Conservation (phyloP, 805 yeast genomes). For the Starmerella apicola region DNA sequence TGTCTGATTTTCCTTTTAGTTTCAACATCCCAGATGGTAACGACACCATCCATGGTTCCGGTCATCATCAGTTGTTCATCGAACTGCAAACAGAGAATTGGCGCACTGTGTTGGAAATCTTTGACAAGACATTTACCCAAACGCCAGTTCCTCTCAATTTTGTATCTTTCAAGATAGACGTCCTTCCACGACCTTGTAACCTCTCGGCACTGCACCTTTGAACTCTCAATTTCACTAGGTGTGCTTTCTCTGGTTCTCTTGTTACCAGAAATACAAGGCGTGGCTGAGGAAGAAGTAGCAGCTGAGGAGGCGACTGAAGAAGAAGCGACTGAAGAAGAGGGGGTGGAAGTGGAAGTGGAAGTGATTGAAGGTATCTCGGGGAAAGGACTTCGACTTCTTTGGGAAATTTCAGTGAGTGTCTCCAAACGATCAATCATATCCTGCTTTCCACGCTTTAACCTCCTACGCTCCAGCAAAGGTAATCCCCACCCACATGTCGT, state of each 20-base stretch:
- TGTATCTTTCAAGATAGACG: conserved; percentile 80
- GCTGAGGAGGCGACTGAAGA: too few relatives aligned
- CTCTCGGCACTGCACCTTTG: neutral
- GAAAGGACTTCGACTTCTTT: neutral
- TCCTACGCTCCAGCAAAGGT: conserved; percentile 77
- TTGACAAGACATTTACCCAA: conserved; percentile 56
- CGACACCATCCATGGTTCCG: conserved; percentile 82
- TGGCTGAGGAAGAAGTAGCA: conserved; percentile 1
- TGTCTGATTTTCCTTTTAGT: conserved; percentile 67
- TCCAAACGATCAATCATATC: conserved; percentile 24
- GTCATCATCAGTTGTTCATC: conserved; percentile 70
- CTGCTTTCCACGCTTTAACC: conserved; percentile 26
- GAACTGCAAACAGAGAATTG: conserved; percentile 72
- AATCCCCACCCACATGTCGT: conserved; percentile 99
- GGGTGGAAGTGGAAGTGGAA: neutral
- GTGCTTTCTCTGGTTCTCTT: conserved; percentile 2
- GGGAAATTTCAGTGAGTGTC: conserved; percentile 2
- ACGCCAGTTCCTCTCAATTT: conserved; percentile 91
- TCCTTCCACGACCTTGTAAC: conserved; percentile 84
- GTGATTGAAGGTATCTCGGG: neutral
- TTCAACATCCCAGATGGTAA: conserved; percentile 84
- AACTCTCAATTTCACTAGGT: neutral
- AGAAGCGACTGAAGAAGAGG: too few relatives aligned
- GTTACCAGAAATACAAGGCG: neutral
- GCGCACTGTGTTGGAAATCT: conserved; percentile 45